phyloP scores from a whole-genome alignment of 768 basidiomycete species.

The Neoboletus magnificus region DNA sequence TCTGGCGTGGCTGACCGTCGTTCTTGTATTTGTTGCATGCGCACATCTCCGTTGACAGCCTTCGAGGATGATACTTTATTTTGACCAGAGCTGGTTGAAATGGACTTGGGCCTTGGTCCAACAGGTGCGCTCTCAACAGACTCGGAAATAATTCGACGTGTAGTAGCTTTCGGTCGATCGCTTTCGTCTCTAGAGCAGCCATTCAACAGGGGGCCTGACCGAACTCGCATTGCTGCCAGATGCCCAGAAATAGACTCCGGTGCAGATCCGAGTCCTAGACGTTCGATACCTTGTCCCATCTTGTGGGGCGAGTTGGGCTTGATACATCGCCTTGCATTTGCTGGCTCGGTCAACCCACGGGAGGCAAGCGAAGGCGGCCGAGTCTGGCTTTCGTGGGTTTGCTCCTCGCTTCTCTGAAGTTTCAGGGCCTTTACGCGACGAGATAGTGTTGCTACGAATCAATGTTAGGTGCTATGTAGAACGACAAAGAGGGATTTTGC shows the following conservation, averaged over 20 bases:
- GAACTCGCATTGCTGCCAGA: conserved; percentile 20
- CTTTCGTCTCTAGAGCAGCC: not conserved
- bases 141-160: conserved; percentile 22
- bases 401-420: conserved; percentile 7
- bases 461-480: not conserved
- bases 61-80: conserved; percentile 12
- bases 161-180: not conserved
- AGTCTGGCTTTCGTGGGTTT: not conserved
- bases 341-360: not conserved
- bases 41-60: not conserved
- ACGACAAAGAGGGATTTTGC: not conserved
- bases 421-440: conserved; percentile 13
- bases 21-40: conserved; percentile 1
- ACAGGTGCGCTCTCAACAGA: conserved; percentile 6
- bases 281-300: conserved; percentile 2
- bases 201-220: conserved; percentile 12
- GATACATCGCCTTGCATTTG: conserved; percentile 3
- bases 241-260: conserved; percentile 31
- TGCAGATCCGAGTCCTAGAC: conserved; percentile 16
- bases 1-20: conserved; percentile 17
- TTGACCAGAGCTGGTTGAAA: not conserved
- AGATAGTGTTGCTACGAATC: conserved; percentile 8
- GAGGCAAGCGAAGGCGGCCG: conserved; percentile 5
- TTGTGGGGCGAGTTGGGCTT: conserved; percentile 17
- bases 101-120: conserved; percentile 1